phyloP scores from a whole-genome alignment of 2,329 filamentous ascomycete species.

The Gremmenia infestans region DNA sequence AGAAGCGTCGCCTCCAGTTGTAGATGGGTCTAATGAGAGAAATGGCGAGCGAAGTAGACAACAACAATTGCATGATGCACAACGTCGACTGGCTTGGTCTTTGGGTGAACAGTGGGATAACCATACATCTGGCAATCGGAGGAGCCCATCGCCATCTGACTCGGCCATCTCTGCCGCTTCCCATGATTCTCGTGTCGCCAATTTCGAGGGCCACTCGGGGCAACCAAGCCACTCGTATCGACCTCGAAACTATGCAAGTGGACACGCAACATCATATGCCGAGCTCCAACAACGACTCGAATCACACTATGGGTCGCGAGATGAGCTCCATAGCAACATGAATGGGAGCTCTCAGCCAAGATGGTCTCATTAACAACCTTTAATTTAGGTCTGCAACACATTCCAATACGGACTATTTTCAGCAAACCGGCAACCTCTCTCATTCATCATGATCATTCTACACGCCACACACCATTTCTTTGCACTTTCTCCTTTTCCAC shows the following conservation, averaged over 20 bases:
- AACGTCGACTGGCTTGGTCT: not conserved
- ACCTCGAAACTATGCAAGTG: no score
- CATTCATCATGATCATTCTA: not conserved
- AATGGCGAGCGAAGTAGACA: not conserved
- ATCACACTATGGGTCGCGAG: not conserved
- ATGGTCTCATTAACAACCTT: not conserved
- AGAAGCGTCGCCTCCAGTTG: constrained; percentile 10
- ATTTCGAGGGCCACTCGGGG: no score
- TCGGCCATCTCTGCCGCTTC: not conserved
- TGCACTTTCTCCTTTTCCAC: not conserved
- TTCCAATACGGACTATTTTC: not conserved
- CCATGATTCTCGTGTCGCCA: not conserved
- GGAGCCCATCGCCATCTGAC: not conserved
- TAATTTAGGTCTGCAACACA: not conserved
- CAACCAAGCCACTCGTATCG: no score
- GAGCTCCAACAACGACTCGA: not conserved
- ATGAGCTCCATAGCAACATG: not conserved
- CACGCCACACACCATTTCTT: not conserved
- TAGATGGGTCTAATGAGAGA: constrained; percentile 7
- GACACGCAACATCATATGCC: not conserved
- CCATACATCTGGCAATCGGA: not conserved
- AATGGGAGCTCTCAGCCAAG: not conserved
- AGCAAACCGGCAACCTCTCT: not conserved
- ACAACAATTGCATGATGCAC: not conserved
- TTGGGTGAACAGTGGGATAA: not conserved